Conservation (phyloP, 139 green algal species). For the Auxenochlorella pyrenoidosa region DNA sequence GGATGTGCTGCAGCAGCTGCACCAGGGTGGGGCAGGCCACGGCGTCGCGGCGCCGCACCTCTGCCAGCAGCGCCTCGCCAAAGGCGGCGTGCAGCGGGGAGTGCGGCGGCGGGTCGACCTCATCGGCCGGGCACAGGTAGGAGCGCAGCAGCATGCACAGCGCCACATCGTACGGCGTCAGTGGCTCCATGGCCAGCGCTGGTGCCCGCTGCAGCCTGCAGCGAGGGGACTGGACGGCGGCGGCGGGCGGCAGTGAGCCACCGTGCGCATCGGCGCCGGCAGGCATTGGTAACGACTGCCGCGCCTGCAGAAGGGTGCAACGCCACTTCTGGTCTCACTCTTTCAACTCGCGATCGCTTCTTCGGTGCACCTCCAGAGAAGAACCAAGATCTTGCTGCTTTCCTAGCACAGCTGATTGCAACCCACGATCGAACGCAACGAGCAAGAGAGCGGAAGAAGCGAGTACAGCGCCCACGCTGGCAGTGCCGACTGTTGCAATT, state of each 20-base stretch:
- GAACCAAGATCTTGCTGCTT: too few species aligned
- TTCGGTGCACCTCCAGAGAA: too few species aligned
- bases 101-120: conserved; percentile 3
- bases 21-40: conserved; percentile 2
- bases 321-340: too few species aligned
- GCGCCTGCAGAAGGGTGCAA: neutral
- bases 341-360: too few species aligned
- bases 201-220: neutral
- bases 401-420: too few species aligned
- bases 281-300: neutral
- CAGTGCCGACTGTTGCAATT: too few species aligned
- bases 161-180: conserved; percentile 18
- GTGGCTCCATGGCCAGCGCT: neutral
- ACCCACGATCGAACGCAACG: too few species aligned
- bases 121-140: conserved; percentile 21
- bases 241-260: neutral
- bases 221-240: neutral
- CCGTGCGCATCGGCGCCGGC: neutral
- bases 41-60: neutral
- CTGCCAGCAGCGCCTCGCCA: conserved; percentile 15
- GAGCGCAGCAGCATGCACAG: conserved; percentile 18
- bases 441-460: too few species aligned
- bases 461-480: too few species aligned
- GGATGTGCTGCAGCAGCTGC: conserved; percentile 16
- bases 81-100: conserved; percentile 1